phyloP scores from a whole-genome alignment of 768 basidiomycete genomes.

The Goffeauzyma gilvescens region DNA sequence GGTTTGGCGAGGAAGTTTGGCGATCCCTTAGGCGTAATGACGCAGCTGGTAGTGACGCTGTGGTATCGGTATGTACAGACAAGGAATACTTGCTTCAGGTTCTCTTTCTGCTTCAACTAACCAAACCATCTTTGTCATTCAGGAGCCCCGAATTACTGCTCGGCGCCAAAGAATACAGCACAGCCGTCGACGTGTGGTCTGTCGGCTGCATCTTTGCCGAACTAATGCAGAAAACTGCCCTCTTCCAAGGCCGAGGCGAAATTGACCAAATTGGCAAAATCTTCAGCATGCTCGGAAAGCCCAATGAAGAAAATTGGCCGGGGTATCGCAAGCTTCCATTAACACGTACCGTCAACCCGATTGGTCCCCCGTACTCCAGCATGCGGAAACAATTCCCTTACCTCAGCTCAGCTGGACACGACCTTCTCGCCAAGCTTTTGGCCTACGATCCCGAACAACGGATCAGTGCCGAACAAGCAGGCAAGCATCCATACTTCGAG shows the following conservation, averaged over 20 bases:
- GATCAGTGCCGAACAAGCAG: constrained; percentile 73
- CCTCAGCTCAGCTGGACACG: constrained; percentile 62
- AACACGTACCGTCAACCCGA: constrained; percentile 48
- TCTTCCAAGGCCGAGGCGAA: constrained; percentile 95
- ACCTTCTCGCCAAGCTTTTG: constrained; percentile 60
- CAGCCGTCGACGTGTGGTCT: constrained; percentile 94
- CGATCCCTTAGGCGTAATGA: constrained; percentile 90
- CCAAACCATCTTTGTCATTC: constrained; percentile 4
- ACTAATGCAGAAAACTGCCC: constrained; percentile 76
- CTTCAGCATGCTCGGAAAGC: constrained; percentile 85
- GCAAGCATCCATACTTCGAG: constrained; percentile 83
- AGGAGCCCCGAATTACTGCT: constrained; percentile 91
- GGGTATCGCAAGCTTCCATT: constrained; percentile 61
- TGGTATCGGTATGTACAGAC: constrained; percentile 88
- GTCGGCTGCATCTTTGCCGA: constrained; percentile 98
- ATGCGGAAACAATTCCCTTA: constrained; percentile 71
- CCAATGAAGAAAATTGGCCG: constrained; percentile 70
- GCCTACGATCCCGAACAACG: constrained; percentile 75
- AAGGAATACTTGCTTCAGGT: constrained; percentile 13
- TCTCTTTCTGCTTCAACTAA: not conserved
- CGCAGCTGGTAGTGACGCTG: constrained; percentile 89
- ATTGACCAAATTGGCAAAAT: constrained; percentile 71
- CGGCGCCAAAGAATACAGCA: constrained; percentile 81
- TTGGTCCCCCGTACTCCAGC: constrained; percentile 31
- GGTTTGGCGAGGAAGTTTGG: constrained; percentile 89